These are phyloP conservation scores for Thelonectria blattea DNA, from an alignment of 2,329 filamentous ascomycete species.

Conservation along the genomic window DNA sequence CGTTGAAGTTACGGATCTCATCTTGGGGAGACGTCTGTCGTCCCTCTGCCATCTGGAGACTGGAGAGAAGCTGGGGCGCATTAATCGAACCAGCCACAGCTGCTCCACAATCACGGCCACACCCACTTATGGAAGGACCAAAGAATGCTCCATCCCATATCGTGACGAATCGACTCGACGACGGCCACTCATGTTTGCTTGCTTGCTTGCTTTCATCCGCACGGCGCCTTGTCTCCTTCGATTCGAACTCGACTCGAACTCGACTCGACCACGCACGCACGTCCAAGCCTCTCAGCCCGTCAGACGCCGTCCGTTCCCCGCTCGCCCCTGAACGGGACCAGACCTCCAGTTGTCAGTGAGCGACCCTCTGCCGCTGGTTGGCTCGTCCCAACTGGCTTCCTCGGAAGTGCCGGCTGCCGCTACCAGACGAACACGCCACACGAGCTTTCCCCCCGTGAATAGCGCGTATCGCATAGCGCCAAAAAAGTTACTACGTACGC, in stretches of 20 bases:
- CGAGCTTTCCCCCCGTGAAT: background rate
- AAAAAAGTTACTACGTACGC: slow-evolving; percentile 5
- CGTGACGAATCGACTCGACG: background rate
- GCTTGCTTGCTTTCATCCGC: too few species aligned
- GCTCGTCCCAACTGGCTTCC: background rate
- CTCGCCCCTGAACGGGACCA: too few species aligned
- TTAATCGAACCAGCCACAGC: background rate
- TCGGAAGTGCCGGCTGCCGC: slow-evolving; percentile 7
- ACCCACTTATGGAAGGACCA: background rate
- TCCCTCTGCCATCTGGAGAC: background rate
- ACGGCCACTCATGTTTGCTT: background rate
- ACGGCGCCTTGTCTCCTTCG: background rate
- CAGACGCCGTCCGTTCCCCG: too few species aligned
- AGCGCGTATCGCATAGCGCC: slow-evolving; percentile 3
- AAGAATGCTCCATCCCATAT: background rate
- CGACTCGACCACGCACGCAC: too few species aligned
- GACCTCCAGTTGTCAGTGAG: too few species aligned
- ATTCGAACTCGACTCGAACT: background rate
- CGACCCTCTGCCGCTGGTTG: background rate
- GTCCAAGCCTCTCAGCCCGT: too few species aligned
- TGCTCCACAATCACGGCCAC: background rate
- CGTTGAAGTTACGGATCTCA: background rate
- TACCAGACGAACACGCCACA: slow-evolving; percentile 6
- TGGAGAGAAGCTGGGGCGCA: background rate
- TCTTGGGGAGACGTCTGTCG: background rate